Base-by-base conservation (phyloP, 2,329 filamentous ascomycete genomes). In the Drechslerella dactyloides region DNA sequence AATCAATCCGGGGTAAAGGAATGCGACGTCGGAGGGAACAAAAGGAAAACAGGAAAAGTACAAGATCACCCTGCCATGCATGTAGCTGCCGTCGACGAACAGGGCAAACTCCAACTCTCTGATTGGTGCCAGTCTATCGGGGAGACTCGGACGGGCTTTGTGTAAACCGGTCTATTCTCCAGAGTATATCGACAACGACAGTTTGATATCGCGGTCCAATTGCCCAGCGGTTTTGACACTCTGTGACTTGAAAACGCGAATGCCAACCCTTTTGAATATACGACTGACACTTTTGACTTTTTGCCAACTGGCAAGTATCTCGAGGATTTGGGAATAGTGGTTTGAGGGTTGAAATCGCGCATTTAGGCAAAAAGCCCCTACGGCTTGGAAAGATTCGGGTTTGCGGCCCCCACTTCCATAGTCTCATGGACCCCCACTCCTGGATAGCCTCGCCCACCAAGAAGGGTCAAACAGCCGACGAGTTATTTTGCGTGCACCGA, bases 401-500 rank as follows among this genome's bases (percentile, higher is more conserved):
- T 64, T 50, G 66, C 66, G 66, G 66, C 66, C 66, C 66, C 66
- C 66, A 70, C 66, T 70, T 51, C 66, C 66, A 63, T 44, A 44
- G 44, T 48, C 19, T 33, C 27, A 8, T 63, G 58, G 51, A 70
- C 66, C 66, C 66, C 66, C 66, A 70, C 66, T 27, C 24, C 15
- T 42, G 23, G 53, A 42, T 46, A 42, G 44, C 51, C 65, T 35
- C 40, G 27, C 42, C 51, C n/a, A 23, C 23, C 40, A 21, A 63
- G n/a, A n/a, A n/a, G n/a, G 65, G 46, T 56, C 59, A 70, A 70
- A 70, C 66, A 70, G 66, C 66, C 66, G 66, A 70, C 66, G 57
- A 70, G 57, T 51, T 30, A 64, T 63, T 63, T 69, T 69, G 58
- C 57, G 57, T 62, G 40, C 53, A 46, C 66, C 59, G 59, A 64